Conservation (phyloP, 768 basidiomycete genomes). For the Austroboletus eburneus region DNA sequence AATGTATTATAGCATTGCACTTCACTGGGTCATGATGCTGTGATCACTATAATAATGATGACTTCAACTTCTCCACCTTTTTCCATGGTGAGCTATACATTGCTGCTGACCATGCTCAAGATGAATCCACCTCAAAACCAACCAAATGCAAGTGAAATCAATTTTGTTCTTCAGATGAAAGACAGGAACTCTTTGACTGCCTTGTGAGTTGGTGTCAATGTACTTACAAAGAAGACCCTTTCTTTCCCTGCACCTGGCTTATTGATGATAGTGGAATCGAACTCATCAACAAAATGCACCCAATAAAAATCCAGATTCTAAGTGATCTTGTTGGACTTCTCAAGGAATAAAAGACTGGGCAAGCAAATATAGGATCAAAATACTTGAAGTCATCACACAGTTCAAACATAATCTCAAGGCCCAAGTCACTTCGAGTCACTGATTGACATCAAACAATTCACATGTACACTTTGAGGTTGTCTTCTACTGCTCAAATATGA, state of each 20-base stretch:
- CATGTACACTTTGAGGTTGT: too few species aligned
- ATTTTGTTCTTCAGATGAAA: background rate
- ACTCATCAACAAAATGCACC: background rate
- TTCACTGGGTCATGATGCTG: background rate
- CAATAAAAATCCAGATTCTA: background rate
- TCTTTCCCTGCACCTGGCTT: background rate
- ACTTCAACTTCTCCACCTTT: background rate
- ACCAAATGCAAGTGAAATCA: background rate
- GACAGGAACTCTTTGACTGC: too few species aligned
- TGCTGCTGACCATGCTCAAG: background rate
- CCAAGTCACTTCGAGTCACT: too few species aligned
- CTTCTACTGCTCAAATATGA: too few species aligned
- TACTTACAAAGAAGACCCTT: background rate
- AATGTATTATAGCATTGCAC: background rate
- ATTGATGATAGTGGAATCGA: background rate
- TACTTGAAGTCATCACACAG: background rate
- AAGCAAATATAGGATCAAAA: background rate
- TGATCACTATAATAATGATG: background rate
- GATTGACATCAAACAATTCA: background rate
- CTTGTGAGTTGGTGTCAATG: too few species aligned
- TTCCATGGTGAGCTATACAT: background rate
- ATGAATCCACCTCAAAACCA: background rate
- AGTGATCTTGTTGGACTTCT: background rate
- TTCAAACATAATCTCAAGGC: too few species aligned
- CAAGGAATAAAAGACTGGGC: background rate